Base-by-base conservation (phyloP, 1,139 yeast species). In the Saccharomyces hybrid region DNA sequence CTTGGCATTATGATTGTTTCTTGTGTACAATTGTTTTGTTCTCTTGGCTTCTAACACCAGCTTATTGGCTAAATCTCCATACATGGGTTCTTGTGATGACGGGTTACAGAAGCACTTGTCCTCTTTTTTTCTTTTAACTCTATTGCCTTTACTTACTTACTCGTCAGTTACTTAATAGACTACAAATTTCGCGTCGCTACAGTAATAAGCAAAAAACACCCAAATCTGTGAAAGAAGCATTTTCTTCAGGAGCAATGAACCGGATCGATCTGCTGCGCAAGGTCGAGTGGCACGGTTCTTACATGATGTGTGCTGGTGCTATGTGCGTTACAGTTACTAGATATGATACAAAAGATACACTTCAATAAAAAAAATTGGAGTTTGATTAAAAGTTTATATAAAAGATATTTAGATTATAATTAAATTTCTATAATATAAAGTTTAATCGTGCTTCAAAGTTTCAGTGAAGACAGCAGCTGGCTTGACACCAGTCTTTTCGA, bases 21-120 rank as follows among this genome's bases (percentile, higher is more conserved):
- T 57, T 42, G 27, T 42, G 52, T 62, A 79, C 47, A 93, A 74
- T 48, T 81, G 80, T 56, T 78, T 77, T 0, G 95, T 77, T 60
- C 99, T 75, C 60, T 90, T 86, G n/a, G 98, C 95, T 59, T 93
- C 98, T 46, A 84, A 76, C 2, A 88, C 78, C 28, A 93, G 80
- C 67, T 93, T 93, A 57, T 83, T 81, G 1, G 95, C 97, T 3
- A 80, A 67, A 63, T 91, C 98, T 34, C 98, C 98, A 66, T 88
- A 88, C 99, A 93, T 93, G 38, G 14, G n/a, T 5, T 13, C 38
- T 13, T 32, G 38, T 32, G 38, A 32, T 13, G n/a, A 13, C 9
- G 38, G 38, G 38, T 9, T 28, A 28, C 11, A 8, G 23, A 19
- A 3, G 3, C 11, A 28, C 11, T 28, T 28, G 3, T 28, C 31